Conservation (phyloP, 495 filamentous ascomycete genomes). For the Neurospora sp. region DNA sequence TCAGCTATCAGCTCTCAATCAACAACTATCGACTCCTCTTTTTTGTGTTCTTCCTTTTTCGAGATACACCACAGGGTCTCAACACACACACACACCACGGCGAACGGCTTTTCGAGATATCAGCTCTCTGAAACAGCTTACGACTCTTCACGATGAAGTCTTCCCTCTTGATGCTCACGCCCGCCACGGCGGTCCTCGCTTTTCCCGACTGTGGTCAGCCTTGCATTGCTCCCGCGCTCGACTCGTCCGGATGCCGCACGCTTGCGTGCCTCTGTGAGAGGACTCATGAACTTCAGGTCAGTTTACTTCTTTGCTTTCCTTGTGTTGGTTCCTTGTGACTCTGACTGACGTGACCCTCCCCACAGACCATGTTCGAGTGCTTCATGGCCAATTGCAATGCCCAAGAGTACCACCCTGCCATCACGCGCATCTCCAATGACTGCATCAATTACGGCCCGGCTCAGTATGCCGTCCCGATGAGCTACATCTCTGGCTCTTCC, state of each 20-base stretch:
- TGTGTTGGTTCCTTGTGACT: neutral
- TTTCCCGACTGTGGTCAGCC: constrained; percentile 9
- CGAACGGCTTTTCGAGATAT: neutral
- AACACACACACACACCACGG: neutral
- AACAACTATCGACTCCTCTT: neutral
- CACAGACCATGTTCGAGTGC: constrained; percentile 14
- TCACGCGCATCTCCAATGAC: constrained; percentile 7
- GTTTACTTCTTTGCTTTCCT: neutral
- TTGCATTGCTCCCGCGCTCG: constrained; percentile 4
- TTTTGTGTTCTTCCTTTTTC: neutral
- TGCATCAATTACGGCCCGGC: constrained; percentile 36
- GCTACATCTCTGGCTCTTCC: constrained; percentile 17
- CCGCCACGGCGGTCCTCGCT: neutral
- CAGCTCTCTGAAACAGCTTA: constrained; percentile 1
- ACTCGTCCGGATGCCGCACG: neutral
- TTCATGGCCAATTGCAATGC: constrained; percentile 17
- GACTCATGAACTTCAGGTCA: constrained; percentile 10
- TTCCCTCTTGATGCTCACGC: constrained; percentile 7
- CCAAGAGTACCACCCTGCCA: constrained; percentile 9
- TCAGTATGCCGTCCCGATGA: constrained; percentile 18
- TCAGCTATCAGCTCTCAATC: neutral
- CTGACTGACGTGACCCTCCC: neutral
- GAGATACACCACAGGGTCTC: neutral
- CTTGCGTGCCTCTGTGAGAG: constrained; percentile 8
- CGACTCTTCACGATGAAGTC: constrained; percentile 13